Evolutionary conservation across 176 grass and related monocot species (phyloP).

Genomic region (Tillandsia fasciculata): DNA sequence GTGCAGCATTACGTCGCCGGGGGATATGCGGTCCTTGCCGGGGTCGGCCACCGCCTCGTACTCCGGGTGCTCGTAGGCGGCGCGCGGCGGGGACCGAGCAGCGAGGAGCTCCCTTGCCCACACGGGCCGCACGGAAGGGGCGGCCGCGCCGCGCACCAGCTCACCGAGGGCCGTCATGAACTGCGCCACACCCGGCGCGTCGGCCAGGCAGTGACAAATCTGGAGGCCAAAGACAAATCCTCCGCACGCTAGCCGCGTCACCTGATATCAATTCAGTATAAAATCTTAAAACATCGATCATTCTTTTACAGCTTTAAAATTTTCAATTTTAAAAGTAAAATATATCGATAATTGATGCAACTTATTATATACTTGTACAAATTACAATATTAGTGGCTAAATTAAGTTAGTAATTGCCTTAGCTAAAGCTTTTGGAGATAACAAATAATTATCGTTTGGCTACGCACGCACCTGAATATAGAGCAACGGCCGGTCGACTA

Average conservation of each 20-base stretch:
- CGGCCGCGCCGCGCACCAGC: constrained; percentile 23
- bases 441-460: not conserved
- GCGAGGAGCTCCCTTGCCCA: constrained; percentile 37
- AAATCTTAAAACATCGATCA: no score
- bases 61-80: not conserved
- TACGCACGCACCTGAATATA: constrained; percentile 55
- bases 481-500: constrained; percentile 48
- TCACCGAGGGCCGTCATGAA: constrained; percentile 29
- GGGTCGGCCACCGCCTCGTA: constrained; percentile 10
- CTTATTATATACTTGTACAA: no score
- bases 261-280: not conserved
- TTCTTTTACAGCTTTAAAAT: no score
- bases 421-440: not conserved
- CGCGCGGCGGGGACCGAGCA: not conserved
- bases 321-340: no score
- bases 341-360: no score
- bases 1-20: constrained; percentile 15
- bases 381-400: no score
- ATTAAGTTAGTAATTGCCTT: no score
- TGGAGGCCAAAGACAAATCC: constrained; percentile 38
- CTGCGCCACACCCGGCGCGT: constrained; percentile 39
- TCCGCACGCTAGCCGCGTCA: constrained; percentile 34
- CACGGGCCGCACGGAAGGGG: constrained; percentile 14
- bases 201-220: constrained; percentile 39
- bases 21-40: constrained; percentile 11